Conservation (phyloP, 2,329 filamentous ascomycete genomes). For the Thyridium curvatum region DNA sequence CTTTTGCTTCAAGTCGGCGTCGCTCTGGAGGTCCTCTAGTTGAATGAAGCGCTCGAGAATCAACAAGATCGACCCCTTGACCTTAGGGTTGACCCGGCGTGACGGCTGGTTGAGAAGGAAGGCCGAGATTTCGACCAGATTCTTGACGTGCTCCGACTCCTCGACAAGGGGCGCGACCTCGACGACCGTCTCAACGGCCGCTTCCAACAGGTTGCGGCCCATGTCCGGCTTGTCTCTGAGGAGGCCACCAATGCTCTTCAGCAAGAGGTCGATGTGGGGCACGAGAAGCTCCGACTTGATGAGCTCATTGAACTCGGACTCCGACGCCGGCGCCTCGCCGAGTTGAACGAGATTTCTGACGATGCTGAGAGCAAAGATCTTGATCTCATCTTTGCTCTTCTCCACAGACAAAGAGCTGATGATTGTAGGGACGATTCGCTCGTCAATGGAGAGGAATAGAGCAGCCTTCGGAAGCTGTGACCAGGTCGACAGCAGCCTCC, state of each 20-base stretch:
- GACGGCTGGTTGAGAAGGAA: slow-evolving; percentile 83
- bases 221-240: slow-evolving; percentile 50
- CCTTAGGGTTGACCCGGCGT: slow-evolving; percentile 72
- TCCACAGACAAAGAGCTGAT: slow-evolving; percentile 65
- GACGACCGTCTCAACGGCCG: slow-evolving; percentile 74
- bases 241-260: slow-evolving; percentile 62
- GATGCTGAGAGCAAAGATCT: slow-evolving; percentile 72
- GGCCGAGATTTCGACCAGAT: slow-evolving; percentile 71
- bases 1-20: slow-evolving; percentile 51
- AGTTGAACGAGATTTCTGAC: slow-evolving; percentile 62
- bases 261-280: slow-evolving; percentile 51
- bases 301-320: slow-evolving; percentile 50
- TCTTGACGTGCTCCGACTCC: slow-evolving; percentile 62
- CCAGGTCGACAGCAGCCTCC: slow-evolving; percentile 79
- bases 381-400: slow-evolving; percentile 71
- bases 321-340: slow-evolving; percentile 45
- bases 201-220: slow-evolving; percentile 70
- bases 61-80: slow-evolving; percentile 73
- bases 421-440: slow-evolving; percentile 62
- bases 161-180: slow-evolving; percentile 65
- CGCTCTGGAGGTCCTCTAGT: slow-evolving; percentile 49
- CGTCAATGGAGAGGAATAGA: slow-evolving; percentile 56
- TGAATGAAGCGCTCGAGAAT: slow-evolving; percentile 78
- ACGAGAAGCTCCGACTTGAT: slow-evolving; percentile 51
- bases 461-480: slow-evolving; percentile 60